Base-by-base conservation (phyloP, 805 yeast species). In the Wickerhamiella qilinensis region DNA sequence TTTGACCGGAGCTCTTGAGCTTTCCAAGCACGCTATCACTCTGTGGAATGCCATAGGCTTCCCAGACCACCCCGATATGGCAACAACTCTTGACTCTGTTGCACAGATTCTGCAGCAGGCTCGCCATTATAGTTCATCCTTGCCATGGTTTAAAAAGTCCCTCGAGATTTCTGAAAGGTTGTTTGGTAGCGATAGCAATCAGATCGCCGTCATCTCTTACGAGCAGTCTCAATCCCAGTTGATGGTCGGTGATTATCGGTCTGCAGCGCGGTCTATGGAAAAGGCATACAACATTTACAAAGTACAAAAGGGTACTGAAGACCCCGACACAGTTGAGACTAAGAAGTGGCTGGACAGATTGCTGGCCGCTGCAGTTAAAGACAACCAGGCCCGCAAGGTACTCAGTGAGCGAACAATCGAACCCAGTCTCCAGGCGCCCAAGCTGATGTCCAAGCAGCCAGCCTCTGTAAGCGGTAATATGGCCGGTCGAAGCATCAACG, bases 211-310 rank as follows among this genome's bases (percentile, higher is more conserved):
- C 45, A 62, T 79, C 44, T 68, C 70, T 47, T 81, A 75, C 62
- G 82, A 88, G 56, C 55, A 69, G n/a, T 74, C 78, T 20, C 77
- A 77, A 50, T 56, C 74, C 33, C 67, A 72, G 37, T 70, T 77
- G 25, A 58, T 69, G 22, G 46, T 57, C 21, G 66, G 68, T 33
- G 73, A 75, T 41, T 67, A 68, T 49, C 63, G 65, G 37, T 70
- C 63, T 19, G 76, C 94, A 0, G 57, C 70, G 38, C 71, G 65
- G 15, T 66, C 68, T 41, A 71, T 77, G 49, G 60, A 67, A 16
- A 62, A 59, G 32, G 74, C 94, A 8, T 68, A 68, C 45, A 66
- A 60, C 8, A 64, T 71, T 16, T 80, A 80, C 62, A 64, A 63
- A 41, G 58, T 57, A 31, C 62, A 68, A 27, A 64, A 76, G 29